Evolutionary conservation across 139 green algal genomes (phyloP).

Genomic region (Pleodorina starrii): DNA sequence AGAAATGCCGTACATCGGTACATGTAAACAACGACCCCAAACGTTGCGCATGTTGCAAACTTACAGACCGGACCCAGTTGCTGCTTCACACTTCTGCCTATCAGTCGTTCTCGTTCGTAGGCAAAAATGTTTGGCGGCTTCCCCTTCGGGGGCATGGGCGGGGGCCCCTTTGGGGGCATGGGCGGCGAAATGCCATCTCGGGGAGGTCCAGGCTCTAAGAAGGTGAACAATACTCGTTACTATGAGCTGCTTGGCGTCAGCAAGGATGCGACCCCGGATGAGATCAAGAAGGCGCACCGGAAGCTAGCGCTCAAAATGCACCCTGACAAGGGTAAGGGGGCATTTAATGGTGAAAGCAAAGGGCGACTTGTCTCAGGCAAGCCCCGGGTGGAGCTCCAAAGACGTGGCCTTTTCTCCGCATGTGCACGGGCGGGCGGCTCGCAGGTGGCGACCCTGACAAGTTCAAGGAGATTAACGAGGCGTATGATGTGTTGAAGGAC

Average conservation of each 20-base stretch:
- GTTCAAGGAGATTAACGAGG: conserved; percentile 99
- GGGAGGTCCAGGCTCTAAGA: conserved; percentile 20
- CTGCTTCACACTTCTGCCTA: too few species aligned
- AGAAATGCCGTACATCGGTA: too few species aligned
- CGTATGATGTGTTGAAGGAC: conserved; percentile 97
- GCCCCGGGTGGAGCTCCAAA: too few species aligned
- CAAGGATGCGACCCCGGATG: conserved; percentile 77
- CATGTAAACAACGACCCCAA: too few species aligned
- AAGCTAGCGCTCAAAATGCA: conserved; percentile 92
- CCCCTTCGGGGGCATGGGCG: conserved; percentile 54
- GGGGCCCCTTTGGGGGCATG: conserved; percentile 49
- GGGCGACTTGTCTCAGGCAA: too few species aligned
- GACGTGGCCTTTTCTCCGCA: neutral
- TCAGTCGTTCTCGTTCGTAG: too few species aligned
- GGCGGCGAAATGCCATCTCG: conserved; percentile 36
- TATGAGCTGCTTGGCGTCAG: conserved; percentile 95
- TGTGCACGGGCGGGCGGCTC: neutral
- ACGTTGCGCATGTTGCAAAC: too few species aligned
- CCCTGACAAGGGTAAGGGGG: conserved; percentile 90
- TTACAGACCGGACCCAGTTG: too few species aligned
- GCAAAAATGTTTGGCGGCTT: conserved; percentile 60
- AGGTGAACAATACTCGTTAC: conserved; percentile 76
- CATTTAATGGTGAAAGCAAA: too few species aligned
- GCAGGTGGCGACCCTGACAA: conserved; percentile 93
- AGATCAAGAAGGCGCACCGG: conserved; percentile 92